These are phyloP conservation scores for Alternaria longipes DNA, from an alignment of 2,329 filamentous ascomycete genomes.

Conservation along the genomic window DNA sequence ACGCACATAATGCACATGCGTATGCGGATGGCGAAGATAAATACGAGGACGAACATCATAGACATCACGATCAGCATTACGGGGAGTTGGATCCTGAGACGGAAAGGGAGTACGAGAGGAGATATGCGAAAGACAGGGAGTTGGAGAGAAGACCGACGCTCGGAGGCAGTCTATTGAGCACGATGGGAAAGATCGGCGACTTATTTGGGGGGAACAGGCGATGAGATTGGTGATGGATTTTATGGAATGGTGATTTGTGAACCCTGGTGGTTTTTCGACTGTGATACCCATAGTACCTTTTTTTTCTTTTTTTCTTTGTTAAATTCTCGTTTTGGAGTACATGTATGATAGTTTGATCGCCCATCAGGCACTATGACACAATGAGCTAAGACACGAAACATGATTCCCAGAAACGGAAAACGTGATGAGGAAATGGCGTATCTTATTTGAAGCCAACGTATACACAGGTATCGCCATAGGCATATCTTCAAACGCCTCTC, in stretches of 20 bases:
- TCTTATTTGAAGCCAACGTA: not conserved
- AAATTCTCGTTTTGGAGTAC: not conserved
- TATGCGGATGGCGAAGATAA: constrained; percentile 18
- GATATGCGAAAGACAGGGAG: constrained; percentile 27
- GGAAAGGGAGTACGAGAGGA: constrained; percentile 23
- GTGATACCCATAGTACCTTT: not conserved
- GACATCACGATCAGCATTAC: constrained; percentile 7
- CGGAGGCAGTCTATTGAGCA: constrained; percentile 36
- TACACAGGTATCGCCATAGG: not conserved
- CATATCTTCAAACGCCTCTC: not conserved
- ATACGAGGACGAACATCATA: constrained; percentile 1
- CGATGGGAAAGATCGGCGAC: constrained; percentile 24
- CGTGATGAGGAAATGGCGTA: not conserved
- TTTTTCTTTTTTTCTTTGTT: not conserved
- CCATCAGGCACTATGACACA: not conserved
- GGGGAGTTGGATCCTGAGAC: constrained; percentile 26
- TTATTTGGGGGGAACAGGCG: constrained; percentile 18
- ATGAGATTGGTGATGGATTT: not conserved
- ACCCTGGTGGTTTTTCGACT: not conserved
- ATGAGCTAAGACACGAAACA: not conserved
- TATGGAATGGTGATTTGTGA: not conserved
- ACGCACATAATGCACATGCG: constrained; percentile 17
- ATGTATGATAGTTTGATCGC: not conserved
- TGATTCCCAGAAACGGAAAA: not conserved
- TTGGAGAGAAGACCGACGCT: constrained; percentile 40